A percentile compares a stretch with the other conserved stretches of the same genome.
Evolutionary conservation across 2,329 filamentous ascomycete genomes (phyloP).

Genomic region (Nannizzia gypsea): DNA sequence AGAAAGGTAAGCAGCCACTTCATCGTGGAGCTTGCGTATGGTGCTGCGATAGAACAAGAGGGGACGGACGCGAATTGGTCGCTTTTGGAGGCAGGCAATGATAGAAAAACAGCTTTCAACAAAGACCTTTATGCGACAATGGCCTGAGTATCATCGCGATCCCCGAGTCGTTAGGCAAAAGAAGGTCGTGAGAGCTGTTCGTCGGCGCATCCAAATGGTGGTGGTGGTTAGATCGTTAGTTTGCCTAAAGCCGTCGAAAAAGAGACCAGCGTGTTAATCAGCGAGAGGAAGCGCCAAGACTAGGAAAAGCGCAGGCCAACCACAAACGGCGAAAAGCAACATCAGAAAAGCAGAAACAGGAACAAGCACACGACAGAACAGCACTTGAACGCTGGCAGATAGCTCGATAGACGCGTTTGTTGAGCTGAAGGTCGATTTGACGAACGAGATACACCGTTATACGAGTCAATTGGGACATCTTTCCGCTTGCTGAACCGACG

Average conservation of each 20-base stretch:
- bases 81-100: not conserved
- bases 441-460: not conserved
- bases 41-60: constrained; percentile 23
- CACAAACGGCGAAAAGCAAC: not conserved
- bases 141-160: constrained; percentile 2
- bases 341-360: not conserved
- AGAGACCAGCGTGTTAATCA: not conserved
- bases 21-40: constrained; percentile 43
- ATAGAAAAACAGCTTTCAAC: constrained; percentile 8
- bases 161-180: not conserved
- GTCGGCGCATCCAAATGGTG: not conserved
- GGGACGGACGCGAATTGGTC: constrained; percentile 10
- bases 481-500: not conserved
- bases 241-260: too few relatives aligned
- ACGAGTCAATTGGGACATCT: not conserved
- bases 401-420: not conserved
- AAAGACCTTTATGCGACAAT: not conserved
- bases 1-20: constrained; percentile 61
- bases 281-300: not conserved
- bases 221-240: too few relatives aligned
- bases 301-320: not conserved
- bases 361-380: not conserved
- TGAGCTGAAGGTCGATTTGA: not conserved
- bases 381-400: not conserved
- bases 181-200: not conserved